A percentile compares a stretch with the other conserved stretches of the same genome.
Conservation (phyloP, 78 protist species). For the Creolimax fragrantissima region DNA sequence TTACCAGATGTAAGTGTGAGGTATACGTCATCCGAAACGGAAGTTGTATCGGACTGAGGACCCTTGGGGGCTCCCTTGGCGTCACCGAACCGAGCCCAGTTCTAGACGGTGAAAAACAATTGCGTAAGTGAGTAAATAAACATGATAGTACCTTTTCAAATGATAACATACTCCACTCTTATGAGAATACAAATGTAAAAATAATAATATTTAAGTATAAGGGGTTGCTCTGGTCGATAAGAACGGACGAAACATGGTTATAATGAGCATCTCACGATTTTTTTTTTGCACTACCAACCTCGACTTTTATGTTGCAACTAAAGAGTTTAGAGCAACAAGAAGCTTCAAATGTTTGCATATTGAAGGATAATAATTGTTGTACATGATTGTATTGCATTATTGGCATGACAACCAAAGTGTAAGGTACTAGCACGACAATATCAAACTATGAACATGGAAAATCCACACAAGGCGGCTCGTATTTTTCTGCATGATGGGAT, state of each 20-base stretch:
- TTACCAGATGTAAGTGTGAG: neutral
- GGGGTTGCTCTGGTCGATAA: neutral
- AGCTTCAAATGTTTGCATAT: no score
- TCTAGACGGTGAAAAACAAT: neutral
- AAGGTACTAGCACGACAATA: no score
- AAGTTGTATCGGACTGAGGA: constrained; percentile 15
- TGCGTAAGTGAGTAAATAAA: no score
- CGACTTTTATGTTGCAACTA: no score
- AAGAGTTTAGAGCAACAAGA: no score
- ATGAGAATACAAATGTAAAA: neutral
- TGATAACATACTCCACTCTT: neutral
- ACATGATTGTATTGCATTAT: no score
- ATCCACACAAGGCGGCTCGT: no score
- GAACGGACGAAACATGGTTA: neutral
- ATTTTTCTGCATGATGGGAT: no score
- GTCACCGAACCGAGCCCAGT: constrained; percentile 23
- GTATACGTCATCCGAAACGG: neutral
- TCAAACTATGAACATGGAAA: no score
- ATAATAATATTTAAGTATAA: neutral
- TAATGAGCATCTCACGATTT: neutral
- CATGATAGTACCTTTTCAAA: neutral
- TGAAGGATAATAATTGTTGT: no score
- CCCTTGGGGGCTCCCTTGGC: neutral
- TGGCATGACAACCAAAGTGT: no score
- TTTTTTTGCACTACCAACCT: neutral